A percentile compares a stretch with the other conserved stretches of the same genome.
phyloP scores from a whole-genome alignment of 768 basidiomycete genomes.

The Pulveroboletus sp. region DNA sequence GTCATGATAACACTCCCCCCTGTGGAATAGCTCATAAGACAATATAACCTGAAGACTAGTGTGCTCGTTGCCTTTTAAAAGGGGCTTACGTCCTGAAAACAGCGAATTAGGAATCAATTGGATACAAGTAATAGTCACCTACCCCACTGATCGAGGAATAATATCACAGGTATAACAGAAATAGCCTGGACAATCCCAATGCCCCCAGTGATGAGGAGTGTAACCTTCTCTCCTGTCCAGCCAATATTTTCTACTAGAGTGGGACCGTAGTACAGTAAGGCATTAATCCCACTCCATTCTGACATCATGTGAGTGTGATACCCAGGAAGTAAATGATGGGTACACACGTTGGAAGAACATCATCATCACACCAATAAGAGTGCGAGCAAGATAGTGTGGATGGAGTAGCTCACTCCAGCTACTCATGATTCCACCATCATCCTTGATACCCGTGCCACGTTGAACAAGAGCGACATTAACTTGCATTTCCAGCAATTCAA shows the following conservation, averaged over 20 bases:
- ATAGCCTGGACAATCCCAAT: slow-evolving; percentile 76
- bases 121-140: slow-evolving; percentile 6
- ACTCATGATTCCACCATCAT: slow-evolving; percentile 6
- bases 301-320: background rate
- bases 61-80: slow-evolving; percentile 45
- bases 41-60: background rate
- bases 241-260: slow-evolving; percentile 63
- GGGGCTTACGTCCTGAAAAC: slow-evolving; percentile 53
- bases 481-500: slow-evolving; percentile 75
- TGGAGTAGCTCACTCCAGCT: slow-evolving; percentile 59
- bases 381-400: slow-evolving; percentile 51
- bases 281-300: slow-evolving; percentile 91
- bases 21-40: slow-evolving; percentile 8
- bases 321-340: background rate
- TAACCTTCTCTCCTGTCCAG: slow-evolving; percentile 51
- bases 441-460: slow-evolving; percentile 26
- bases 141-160: slow-evolving; percentile 66
- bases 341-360: slow-evolving; percentile 81
- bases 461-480: slow-evolving; percentile 56
- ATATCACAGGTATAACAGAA: slow-evolving; percentile 68
- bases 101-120: background rate
- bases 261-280: slow-evolving; percentile 78
- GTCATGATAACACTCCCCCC: slow-evolving; percentile 64
- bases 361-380: slow-evolving; percentile 63
- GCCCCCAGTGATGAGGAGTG: slow-evolving; percentile 69